Conservation (phyloP, 2,329 filamentous ascomycete genomes). For the Chaetomiaceae sp. region DNA sequence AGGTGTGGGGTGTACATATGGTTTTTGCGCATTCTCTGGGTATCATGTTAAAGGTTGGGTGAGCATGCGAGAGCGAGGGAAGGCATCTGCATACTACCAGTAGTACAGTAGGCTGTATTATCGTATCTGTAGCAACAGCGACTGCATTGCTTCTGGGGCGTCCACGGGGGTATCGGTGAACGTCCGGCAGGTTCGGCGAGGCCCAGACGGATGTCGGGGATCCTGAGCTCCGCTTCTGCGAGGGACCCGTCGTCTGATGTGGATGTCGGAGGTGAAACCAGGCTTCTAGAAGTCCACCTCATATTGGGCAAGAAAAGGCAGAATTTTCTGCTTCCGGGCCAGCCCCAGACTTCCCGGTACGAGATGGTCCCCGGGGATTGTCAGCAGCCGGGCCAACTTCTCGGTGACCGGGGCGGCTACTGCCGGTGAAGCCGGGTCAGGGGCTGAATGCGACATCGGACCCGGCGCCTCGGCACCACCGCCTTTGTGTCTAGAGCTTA, state of each 20-base stretch:
- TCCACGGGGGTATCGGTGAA: too few species aligned
- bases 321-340: too few species aligned
- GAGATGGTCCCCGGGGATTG: too few species aligned
- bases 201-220: too few species aligned
- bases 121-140: constrained; percentile 1
- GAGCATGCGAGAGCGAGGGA: neutral
- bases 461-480: too few species aligned
- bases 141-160: neutral
- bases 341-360: too few species aligned
- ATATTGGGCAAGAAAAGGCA: neutral
- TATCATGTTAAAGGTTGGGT: neutral
- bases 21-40: too few species aligned
- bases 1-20: too few species aligned
- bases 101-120: constrained; percentile 7
- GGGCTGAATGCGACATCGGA: constrained; percentile 8
- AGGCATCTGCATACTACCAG: constrained; percentile 2
- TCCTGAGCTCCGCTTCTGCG: constrained; percentile 1
- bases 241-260: neutral
- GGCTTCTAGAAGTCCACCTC: neutral
- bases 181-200: neutral
- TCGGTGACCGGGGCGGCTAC: neutral
- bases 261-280: neutral
- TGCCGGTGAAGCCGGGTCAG: neutral
- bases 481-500: neutral
- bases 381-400: constrained; percentile 2